Conservation (phyloP, 176 grass and related monocot genomes). For the Ensete glaucum region DNA sequence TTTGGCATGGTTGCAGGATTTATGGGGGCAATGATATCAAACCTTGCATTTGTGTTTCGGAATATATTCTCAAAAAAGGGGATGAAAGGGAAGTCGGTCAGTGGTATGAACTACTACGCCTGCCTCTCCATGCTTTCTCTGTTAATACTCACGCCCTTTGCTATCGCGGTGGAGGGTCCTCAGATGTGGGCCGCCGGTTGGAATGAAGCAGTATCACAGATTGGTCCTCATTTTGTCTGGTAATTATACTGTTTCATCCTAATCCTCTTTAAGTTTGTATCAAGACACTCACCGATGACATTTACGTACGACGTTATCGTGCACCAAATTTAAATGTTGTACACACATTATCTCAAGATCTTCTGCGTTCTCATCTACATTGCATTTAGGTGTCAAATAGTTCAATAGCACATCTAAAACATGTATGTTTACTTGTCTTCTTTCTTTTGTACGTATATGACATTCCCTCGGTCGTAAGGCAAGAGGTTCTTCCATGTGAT, state of each 20-base stretch:
- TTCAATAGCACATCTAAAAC: too few relatives aligned
- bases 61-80: slow-evolving; percentile 97
- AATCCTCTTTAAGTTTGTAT: neutral
- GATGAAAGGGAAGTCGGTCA: slow-evolving; percentile 89
- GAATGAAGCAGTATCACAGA: slow-evolving; percentile 61
- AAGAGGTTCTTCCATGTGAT: too few relatives aligned
- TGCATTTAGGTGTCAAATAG: too few relatives aligned
- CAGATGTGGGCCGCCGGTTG: slow-evolving; percentile 91
- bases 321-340: neutral
- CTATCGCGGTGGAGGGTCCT: slow-evolving; percentile 83
- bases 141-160: slow-evolving; percentile 75
- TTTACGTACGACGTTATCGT: neutral
- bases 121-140: slow-evolving; percentile 91
- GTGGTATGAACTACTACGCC: slow-evolving; percentile 98
- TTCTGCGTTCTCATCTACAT: too few relatives aligned
- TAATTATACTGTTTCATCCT: slow-evolving; percentile 32
- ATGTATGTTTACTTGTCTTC: too few relatives aligned
- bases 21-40: slow-evolving; percentile 97
- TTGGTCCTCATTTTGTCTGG: slow-evolving; percentile 88
- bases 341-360: too few relatives aligned
- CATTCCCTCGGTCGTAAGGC: too few relatives aligned
- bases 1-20: slow-evolving; percentile 40
- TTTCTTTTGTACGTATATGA: too few relatives aligned
- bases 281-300: neutral
- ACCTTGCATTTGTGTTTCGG: slow-evolving; percentile 82